Conservation (phyloP, 2,329 filamentous ascomycete genomes). For the Trichocomaceae sp. region DNA sequence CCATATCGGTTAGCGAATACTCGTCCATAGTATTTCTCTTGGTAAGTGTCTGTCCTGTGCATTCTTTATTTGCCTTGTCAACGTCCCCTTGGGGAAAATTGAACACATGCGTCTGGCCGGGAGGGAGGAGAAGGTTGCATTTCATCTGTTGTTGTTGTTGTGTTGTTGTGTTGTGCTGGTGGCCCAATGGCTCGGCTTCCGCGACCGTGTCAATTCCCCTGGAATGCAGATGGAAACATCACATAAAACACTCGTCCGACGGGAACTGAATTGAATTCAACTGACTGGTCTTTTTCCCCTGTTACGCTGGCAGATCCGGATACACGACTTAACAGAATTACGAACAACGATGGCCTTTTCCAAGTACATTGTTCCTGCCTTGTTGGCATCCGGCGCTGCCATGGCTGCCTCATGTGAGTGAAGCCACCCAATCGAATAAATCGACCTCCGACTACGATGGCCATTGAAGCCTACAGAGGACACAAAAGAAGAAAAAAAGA, state of each 20-base stretch:
- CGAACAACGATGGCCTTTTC: conserved; percentile 44
- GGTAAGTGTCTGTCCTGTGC: neutral
- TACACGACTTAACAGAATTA: conserved; percentile 6
- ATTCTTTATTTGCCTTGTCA: too few species aligned
- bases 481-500: neutral
- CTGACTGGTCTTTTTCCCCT: neutral
- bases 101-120: neutral
- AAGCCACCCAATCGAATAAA: neutral
- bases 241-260: conserved; percentile 2
- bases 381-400: conserved; percentile 49
- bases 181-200: neutral
- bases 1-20: neutral
- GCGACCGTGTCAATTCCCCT: conserved; percentile 4
- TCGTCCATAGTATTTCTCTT: neutral
- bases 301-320: neutral
- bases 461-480: too few species aligned
- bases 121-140: neutral
- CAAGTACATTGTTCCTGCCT: conserved; percentile 51
- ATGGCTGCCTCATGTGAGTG: conserved; percentile 39
- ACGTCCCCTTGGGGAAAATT: neutral
- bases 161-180: neutral
- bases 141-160: neutral
- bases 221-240: conserved; percentile 2
- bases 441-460: too few species aligned
- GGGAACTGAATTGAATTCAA: neutral